phyloP scores from a whole-genome alignment of 2,329 filamentous ascomycete genomes.

The Penicillium olsonii region DNA sequence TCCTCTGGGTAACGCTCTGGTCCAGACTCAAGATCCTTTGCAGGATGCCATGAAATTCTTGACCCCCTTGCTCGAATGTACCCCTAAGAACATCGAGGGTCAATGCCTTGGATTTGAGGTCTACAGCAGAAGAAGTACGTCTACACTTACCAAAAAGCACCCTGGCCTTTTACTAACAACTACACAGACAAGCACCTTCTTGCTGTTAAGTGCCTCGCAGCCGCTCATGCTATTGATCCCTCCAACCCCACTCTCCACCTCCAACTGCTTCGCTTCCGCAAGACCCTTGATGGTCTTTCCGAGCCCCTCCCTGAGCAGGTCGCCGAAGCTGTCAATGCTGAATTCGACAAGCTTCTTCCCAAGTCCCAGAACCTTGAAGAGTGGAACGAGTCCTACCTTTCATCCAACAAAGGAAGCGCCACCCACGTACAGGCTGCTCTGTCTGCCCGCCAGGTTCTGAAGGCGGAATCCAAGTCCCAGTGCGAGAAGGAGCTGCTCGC shows the following conservation, averaged over 20 bases:
- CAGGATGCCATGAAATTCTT: slow-evolving; percentile 87
- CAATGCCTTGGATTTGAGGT: slow-evolving; percentile 90
- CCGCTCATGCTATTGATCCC: slow-evolving; percentile 68
- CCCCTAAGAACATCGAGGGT: slow-evolving; percentile 75
- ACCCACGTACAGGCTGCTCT: slow-evolving; percentile 65
- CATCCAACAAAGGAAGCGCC: slow-evolving; percentile 63
- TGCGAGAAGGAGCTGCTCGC: slow-evolving; percentile 64
- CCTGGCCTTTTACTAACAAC: slow-evolving; percentile 20
- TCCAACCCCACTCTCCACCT: slow-evolving; percentile 73
- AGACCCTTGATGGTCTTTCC: slow-evolving; percentile 58
- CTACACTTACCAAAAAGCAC: not conserved
- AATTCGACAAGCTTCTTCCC: slow-evolving; percentile 63
- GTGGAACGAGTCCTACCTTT: slow-evolving; percentile 67
- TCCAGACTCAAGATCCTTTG: slow-evolving; percentile 78
- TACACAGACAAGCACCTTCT: slow-evolving; percentile 77
- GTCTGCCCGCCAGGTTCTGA: slow-evolving; percentile 60
- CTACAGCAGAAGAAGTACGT: slow-evolving; percentile 77
- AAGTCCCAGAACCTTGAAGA: slow-evolving; percentile 59
- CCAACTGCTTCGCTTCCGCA: slow-evolving; percentile 70
- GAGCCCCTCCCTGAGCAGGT: slow-evolving; percentile 66
- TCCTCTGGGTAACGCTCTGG: slow-evolving; percentile 76
- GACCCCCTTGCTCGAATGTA: slow-evolving; percentile 76
- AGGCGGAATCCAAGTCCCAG: slow-evolving; percentile 56
- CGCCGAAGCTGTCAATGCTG: slow-evolving; percentile 67
- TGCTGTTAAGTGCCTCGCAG: slow-evolving; percentile 80